Evolutionary conservation across 192 early-diverging fungal species (phyloP), one percentile per base, ranked within the genome.

Genomic region (Irineochytrium annulatum): DNA sequence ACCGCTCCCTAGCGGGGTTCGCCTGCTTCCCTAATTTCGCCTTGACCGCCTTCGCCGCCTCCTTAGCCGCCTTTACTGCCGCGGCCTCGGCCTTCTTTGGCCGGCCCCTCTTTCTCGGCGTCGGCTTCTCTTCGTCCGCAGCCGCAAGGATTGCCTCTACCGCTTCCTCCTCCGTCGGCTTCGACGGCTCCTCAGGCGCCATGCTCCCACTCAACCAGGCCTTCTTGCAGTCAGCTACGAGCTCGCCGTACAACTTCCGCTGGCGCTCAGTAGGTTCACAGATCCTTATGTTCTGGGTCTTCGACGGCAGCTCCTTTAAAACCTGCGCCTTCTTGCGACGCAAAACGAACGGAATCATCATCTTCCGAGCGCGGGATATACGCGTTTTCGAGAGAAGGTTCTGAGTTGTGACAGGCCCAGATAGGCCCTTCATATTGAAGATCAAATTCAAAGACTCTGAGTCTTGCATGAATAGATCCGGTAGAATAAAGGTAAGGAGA

Each of bases 271-370:
- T 76, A 52, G 63, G 46, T 19, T 17, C 59, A 49, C 69, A 72
- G 27, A 55, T 26, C 29, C 65, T 55, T 5, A 69, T 55, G 33
- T 52, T 27, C 5, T 37, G 52, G 17, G 33, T 26, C 51, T 76
- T 76, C 28, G 8, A 11, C 26, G 74, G 74, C 24, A 76, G 44
- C 34, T 76, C 74, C 34, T 33, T 76, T 54, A 73, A 39, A 14
- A 76, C 73, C 43, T 79, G 41, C 26, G 68, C 74, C 55, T 96
- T 96, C 58, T 85, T 83, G 19, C 93, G 71, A 5, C 91, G 79
- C 30, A 96, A 71, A 0, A 96, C 90, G 75, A 96, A 96, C 0
- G 93, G 93, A 0, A 83, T 77, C 84, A 96, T 81, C 69, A 95
- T 85, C 24, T 84, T 81, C 55, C 86, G 86, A 14, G 91, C 93